Base-by-base conservation (phyloP, 768 basidiomycete species). In the Boletus rufocinnamomeus region DNA sequence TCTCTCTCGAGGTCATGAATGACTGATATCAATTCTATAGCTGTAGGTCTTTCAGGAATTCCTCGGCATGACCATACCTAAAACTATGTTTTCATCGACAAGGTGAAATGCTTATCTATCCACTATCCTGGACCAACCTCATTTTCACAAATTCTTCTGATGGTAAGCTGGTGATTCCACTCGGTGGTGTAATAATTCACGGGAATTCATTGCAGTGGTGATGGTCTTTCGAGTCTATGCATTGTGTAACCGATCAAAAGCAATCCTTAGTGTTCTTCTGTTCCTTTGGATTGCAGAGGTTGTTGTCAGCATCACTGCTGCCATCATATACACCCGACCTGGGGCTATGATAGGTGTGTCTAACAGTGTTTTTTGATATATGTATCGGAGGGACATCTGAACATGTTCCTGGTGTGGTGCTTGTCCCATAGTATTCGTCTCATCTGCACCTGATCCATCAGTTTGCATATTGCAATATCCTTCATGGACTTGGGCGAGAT, bases 161-260 rank as follows among this genome's bases (percentile, higher is more conserved):
- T 16, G 37, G 60, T 62, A 17, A 60, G 60, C 3, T 17, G 6
- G 6, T 46, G 13, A 11, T n/a, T 21, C 0, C 5, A 27, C 11
- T 10, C 19, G 2, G 13, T 28, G 4, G 4, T 8, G 25, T 27
- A 6, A 16, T 17, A 3, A 34, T 6, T 51, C 10, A 19, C 4
- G 6, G 6, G 6, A 1, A 34, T 16, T 38, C 14, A 40, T 48
- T 47, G 1, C 19, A 61, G 60, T 61, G 16, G 10, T 59, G 2
- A 61, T 61, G 60, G 19, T 60, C 17, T 37, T 59, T 28, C 52
- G 53, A 34, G 45, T 60, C 17, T 59, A 60, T 52, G 60, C 60
- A 28, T 7, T 61, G 27, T 59, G 47, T 28, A 21, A 40, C 4
- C 52, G 13, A 16, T 59, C 60, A 19, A 51, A 40, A 8, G 16